Conservation (phyloP, 75 land plant genomes). For the Pinus taeda region DNA sequence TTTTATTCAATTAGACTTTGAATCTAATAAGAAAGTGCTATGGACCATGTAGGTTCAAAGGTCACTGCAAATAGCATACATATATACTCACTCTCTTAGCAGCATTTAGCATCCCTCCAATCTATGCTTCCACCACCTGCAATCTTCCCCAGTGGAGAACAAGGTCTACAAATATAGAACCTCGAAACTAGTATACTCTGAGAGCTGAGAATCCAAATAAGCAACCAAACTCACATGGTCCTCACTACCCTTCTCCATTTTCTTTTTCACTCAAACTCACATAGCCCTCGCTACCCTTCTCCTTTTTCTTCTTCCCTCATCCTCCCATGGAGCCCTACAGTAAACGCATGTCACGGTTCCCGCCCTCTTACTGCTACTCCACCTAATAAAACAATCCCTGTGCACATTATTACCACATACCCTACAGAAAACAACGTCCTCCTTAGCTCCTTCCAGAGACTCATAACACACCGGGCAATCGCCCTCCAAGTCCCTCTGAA, state of each 20-base stretch:
- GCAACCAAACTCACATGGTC: slow-evolving; percentile 32
- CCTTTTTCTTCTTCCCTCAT: neutral
- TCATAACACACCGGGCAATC: slow-evolving; percentile 85
- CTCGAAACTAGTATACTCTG: neutral
- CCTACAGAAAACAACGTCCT: slow-evolving; percentile 57
- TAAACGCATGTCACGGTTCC: slow-evolving; percentile 67
- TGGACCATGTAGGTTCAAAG: no score
- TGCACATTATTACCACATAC: slow-evolving; percentile 78
- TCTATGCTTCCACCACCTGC: neutral
- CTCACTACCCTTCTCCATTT: no score
- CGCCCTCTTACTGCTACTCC: slow-evolving; percentile 70
- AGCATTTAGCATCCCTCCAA: no score
- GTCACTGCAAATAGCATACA: no score
- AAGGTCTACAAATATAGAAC: neutral
- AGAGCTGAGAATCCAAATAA: slow-evolving; percentile 12
- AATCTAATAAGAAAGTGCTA: no score
- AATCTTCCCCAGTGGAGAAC: neutral
- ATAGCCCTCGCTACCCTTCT: slow-evolving; percentile 30
- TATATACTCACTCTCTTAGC: no score
- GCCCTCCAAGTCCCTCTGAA: slow-evolving; percentile 41
- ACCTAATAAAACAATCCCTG: slow-evolving; percentile 60
- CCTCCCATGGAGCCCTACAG: slow-evolving; percentile 75
- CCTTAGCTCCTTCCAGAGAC: slow-evolving; percentile 45
- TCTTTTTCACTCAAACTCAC: slow-evolving; percentile 23
- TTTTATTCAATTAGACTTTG: no score